Evolutionary conservation across 2,329 filamentous ascomycete genomes (phyloP), one percentile per base, ranked within the genome.

Genomic region (Claviceps quebecensis): DNA sequence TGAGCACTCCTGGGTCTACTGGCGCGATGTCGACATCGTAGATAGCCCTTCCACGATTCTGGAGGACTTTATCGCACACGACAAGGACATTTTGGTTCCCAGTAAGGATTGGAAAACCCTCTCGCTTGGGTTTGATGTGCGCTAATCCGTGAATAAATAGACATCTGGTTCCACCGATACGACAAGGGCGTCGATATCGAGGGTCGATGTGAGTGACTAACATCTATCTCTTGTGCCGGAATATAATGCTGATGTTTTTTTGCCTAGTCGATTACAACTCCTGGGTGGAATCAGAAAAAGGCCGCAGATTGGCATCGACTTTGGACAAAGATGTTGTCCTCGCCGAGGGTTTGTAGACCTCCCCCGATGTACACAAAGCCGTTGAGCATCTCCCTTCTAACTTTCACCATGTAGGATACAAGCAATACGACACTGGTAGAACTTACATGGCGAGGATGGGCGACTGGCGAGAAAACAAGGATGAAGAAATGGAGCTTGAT

Each of bases 1-100:
- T 0, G 89, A 97, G 55, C 93, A 98, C 65, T 91, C 89, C 8
- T 98, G 93, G 93, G 90, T 97, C 8, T 97, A 96, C 68, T 98
- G 93, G 93, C 81, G 93, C 54, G 93, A 98, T 66, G 90, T 95
- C 48, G 93, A 98, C 67, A 96, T 98, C 60, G 82, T 87, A 46
- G 90, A 98, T 63, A 95, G 86, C 65, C 88, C 91, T 1, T 77
- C 78, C 56, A 83, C 79, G 63, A 94, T 98, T 55, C 74, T 98
- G 37, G 90, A 98, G 70, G 93, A 98, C 62, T 94, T 98, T 59
- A 86, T 95, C 60, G 87, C 87, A 19, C 93, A 97, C 63, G 87
- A 98, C 66, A 83, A 83, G 63, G 93, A 98, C 66, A 80, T 98
- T 53, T 72, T 98, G 52, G 91, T 97, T 59, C 93, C 93, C 0